A percentile compares a stretch with the other conserved stretches of the same genome.
Conservation (phyloP, 192 early-diverging fungal species). For the Podila epicladia region DNA sequence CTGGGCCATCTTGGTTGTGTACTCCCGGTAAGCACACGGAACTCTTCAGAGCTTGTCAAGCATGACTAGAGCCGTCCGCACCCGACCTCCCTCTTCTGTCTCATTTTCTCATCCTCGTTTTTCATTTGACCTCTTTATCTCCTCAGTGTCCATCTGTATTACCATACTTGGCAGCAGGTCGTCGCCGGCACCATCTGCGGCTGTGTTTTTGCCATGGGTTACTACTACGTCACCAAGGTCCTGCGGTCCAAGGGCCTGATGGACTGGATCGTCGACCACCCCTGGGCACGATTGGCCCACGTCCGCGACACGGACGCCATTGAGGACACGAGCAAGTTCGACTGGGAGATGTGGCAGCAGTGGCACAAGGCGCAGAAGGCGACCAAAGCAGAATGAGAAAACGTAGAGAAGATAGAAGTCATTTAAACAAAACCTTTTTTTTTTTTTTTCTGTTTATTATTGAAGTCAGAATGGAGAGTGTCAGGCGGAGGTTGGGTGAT, state of each 20-base stretch:
- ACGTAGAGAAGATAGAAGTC: too few species aligned
- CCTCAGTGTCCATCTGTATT: constrained; percentile 72
- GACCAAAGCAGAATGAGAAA: neutral
- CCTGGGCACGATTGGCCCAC: constrained; percentile 51
- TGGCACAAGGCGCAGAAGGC: neutral
- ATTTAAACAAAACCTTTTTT: too few species aligned
- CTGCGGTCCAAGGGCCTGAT: constrained; percentile 53
- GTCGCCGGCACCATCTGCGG: constrained; percentile 71
- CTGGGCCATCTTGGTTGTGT: constrained; percentile 53
- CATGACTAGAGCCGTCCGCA: too few species aligned
- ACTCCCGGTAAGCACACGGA: constrained; percentile 44
- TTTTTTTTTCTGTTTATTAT: neutral
- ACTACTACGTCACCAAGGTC: constrained; percentile 58
- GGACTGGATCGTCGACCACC: constrained; percentile 53
- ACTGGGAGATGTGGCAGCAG: constrained; percentile 61
- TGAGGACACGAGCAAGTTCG: constrained; percentile 58
- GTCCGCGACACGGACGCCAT: constrained; percentile 58
- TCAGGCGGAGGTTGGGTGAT: neutral
- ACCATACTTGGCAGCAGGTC: constrained; percentile 81
- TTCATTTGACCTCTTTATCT: neutral
- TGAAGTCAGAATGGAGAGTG: too few species aligned
- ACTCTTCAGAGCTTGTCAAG: too few species aligned
- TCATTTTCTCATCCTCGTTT: neutral
- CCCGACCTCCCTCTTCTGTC: too few species aligned
- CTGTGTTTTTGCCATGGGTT: constrained; percentile 60